phyloP scores from a whole-genome alignment of 2,329 filamentous ascomycete species.

The Ilyonectria robusta region DNA sequence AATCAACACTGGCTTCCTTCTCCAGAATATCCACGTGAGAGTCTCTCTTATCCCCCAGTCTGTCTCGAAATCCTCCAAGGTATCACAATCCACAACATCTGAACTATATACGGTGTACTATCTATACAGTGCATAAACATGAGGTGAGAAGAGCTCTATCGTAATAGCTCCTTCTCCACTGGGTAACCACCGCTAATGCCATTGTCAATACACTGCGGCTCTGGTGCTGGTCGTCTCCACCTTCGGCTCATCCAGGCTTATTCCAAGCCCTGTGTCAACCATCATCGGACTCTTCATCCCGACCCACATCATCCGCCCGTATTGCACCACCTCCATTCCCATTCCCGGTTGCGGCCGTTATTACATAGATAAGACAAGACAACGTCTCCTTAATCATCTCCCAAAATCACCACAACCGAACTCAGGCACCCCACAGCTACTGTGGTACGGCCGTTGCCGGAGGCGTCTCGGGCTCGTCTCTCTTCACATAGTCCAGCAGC shows the following conservation, averaged over 20 bases:
- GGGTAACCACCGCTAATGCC: neutral
- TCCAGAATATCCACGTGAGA: neutral
- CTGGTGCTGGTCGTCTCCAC: constrained; percentile 8
- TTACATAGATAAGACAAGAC: constrained; percentile 16
- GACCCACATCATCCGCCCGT: constrained; percentile 19
- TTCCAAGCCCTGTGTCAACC: constrained; percentile 15
- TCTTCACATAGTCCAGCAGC: constrained; percentile 63
- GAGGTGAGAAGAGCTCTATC: constrained; percentile 7
- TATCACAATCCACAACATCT: neutral
- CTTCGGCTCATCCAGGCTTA: constrained; percentile 25
- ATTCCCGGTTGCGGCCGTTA: constrained; percentile 18
- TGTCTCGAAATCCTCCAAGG: neutral
- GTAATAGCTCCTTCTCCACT: constrained; percentile 12
- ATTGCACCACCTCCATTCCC: neutral
- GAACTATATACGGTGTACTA: neutral
- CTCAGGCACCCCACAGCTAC: neutral
- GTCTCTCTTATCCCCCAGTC: neutral
- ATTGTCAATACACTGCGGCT: constrained; percentile 11
- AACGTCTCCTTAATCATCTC: constrained; percentile 1
- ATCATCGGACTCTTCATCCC: constrained; percentile 8
- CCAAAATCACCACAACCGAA: constrained; percentile 1
- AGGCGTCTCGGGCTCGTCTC: constrained; percentile 44
- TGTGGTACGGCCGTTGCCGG: constrained; percentile 39
- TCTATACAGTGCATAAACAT: constrained; percentile 1
- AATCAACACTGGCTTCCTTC: neutral